Evolutionary conservation across 345 rosid genomes (phyloP), one percentile per base, ranked within the genome.

Genomic region (Erucastrum elatum): DNA sequence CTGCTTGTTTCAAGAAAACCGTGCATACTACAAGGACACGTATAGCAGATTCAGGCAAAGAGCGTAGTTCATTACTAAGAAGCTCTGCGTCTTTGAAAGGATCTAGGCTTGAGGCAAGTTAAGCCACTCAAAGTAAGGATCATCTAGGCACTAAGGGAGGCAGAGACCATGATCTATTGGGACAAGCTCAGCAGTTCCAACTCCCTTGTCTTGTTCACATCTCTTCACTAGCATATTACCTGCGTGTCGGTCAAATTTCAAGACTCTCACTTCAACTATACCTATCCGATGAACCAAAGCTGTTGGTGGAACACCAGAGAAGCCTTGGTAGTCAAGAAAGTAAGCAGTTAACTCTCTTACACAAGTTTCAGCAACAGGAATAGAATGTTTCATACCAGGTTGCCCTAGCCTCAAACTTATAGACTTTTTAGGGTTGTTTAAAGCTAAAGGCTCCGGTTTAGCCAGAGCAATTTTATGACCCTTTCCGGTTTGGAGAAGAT

Each of bases 71-170:
- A 16, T 25, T 69, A 74, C 89, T 86, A 64, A 93, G 80, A 49
- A 91, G 79, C 64, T 87, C 86, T 4, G 95, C 91, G 66, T 93
- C 97, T 80, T 87, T 86, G 11, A 74, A 81, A 25, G 94, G 94
- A 68, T 93, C 91, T 3, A 93, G 89, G 97, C 89, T 84, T 93
- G 98, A 63, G 98, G 92, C 97, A 93, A 93, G 78, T 93, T 90
- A 61, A 90, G 66, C 98, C 98, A 93, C 67, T 91, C 98, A 59
- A 91, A 93, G 71, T 91, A 93, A 51, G 97, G 98, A 83, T 91
- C 89, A 73, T 93, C 97, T 3, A 93, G 84, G 83, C 89, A 86
- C 72, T 91, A 95, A 0, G 98, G 98, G 58, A 93, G 85, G 84
- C 95, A 93, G 64, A 91, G 89, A 44, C 97, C 95, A 34, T 93